Conservation (phyloP, 805 yeast genomes). For the Wickerhamomyces ciferrii region DNA sequence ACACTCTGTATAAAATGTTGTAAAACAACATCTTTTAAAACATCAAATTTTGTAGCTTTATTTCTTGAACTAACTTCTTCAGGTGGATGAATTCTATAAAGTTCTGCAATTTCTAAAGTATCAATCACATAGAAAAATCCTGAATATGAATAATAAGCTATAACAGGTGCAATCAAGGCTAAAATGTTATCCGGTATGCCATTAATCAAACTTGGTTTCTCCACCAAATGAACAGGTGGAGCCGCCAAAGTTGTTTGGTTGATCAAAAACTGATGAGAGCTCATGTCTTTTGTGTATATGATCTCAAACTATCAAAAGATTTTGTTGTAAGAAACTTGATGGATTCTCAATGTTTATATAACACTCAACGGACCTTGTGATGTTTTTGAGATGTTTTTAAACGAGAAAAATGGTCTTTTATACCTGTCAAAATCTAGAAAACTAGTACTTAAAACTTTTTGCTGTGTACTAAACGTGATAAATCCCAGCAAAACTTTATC, state of each 20-base stretch:
- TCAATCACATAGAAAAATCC: constrained; percentile 73
- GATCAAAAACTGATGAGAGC: background rate
- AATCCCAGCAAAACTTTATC: too few relatives aligned
- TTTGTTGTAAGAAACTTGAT: background rate
- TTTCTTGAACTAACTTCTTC: constrained; percentile 78
- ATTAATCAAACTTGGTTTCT: constrained; percentile 39
- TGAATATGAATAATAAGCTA: constrained; percentile 81
- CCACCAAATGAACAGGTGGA: constrained; percentile 10
- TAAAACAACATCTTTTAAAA: constrained; percentile 71
- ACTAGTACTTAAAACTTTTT: background rate
- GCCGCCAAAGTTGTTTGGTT: constrained; percentile 1
- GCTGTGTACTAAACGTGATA: too few relatives aligned
- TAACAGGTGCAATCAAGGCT: constrained; percentile 70
- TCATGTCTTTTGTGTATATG: background rate
- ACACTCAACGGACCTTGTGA: background rate
- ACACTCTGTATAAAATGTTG: constrained; percentile 83
- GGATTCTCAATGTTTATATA: background rate
- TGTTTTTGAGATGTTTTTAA: background rate
- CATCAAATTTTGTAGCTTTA: constrained; percentile 65
- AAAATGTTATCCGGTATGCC: constrained; percentile 69
- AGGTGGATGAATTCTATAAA: constrained; percentile 86
- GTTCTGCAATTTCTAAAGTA: constrained; percentile 66
- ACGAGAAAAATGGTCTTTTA: background rate
- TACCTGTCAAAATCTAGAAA: background rate
- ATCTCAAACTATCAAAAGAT: background rate